Base-by-base conservation (phyloP, 176 grass and related monocot genomes). In the Poa annua region DNA sequence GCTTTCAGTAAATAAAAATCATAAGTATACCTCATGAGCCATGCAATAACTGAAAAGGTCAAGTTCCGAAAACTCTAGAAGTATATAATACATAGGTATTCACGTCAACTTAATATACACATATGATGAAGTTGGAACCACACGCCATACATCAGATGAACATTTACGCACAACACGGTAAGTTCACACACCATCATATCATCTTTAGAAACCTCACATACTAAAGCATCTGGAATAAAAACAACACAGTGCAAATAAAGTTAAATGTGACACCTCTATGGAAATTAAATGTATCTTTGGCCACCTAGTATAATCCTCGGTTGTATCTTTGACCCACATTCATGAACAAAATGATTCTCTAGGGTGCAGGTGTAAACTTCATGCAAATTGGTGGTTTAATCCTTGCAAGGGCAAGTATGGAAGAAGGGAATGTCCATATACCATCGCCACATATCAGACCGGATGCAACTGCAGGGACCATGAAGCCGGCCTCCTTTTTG, bases 371-470 rank as follows among this genome's bases (percentile, higher is more conserved):
- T 8, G 71, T 76, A 67, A 97, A 97, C 42, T 94, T 94, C 95
- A 97, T 92, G 75, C 95, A 97, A 7, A 97, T 91, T 3, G 95
- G 95, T 16, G 95, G 92, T 63, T 88, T 94, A 21, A 97, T 84
- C 83, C 92, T 94, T 0, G 95, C 94, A 49, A 97, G 83, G 11
- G 95, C 86, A 14, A 97, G 88, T 22, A 97, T 20, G 13, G 95
- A 97, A 32, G 94, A 89, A 55, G 95, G 95, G 17, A 97, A 92
- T 9, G 93, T 94, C 95, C 95, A 94, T 65, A 97, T 60, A 3
- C 94, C 94, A 87, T 97, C 94, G 29, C 94, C 94, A 64, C 92
- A 97, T 44, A 97, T 94, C 64, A 97, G 78, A 4, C 92, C 94
- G 5, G 94, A 97, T 16, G 94, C 94, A 41, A 97, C 81, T 2